Evolutionary conservation across 345 rosid genomes (phyloP).

Genomic region (Hypericum androsaemum): DNA sequence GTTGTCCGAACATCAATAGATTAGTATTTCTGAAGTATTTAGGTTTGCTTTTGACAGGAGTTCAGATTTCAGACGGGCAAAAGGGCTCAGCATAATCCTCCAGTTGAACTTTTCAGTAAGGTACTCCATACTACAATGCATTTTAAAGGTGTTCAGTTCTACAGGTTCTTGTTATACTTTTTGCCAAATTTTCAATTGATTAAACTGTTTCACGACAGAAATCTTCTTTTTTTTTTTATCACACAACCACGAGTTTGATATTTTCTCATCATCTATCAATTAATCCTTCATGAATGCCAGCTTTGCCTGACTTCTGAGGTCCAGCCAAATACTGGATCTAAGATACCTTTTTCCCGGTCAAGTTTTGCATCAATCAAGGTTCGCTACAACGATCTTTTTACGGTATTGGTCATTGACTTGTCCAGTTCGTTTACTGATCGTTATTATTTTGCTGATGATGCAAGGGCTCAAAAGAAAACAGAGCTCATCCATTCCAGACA

Average conservation of each 20-base stretch:
- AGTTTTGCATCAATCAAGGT: conserved; percentile 42
- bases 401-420: background rate
- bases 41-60: conserved; percentile 40
- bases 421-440: conserved; percentile 7
- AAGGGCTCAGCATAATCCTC: conserved; percentile 49
- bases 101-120: conserved; percentile 82
- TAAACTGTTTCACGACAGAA: no score
- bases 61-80: conserved; percentile 56
- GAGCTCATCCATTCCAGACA: conserved; percentile 44
- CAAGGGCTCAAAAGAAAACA: conserved; percentile 91
- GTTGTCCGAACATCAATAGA: background rate
- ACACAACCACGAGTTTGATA: background rate
- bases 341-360: conserved; percentile 29
- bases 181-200: no score
- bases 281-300: conserved; percentile 24
- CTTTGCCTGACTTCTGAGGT: conserved; percentile 54
- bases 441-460: conserved; percentile 27
- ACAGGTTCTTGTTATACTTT: background rate
- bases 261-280: background rate
- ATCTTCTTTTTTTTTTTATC: no score
- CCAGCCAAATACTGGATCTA: conserved; percentile 39
- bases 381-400: conserved; percentile 9
- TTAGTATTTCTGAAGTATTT: conserved; percentile 1
- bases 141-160: background rate
- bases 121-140: conserved; percentile 20